These are phyloP conservation scores for Xanthoceras sorbifolium DNA, from an alignment of 345 rosid genomes.

Conservation along the genomic window DNA sequence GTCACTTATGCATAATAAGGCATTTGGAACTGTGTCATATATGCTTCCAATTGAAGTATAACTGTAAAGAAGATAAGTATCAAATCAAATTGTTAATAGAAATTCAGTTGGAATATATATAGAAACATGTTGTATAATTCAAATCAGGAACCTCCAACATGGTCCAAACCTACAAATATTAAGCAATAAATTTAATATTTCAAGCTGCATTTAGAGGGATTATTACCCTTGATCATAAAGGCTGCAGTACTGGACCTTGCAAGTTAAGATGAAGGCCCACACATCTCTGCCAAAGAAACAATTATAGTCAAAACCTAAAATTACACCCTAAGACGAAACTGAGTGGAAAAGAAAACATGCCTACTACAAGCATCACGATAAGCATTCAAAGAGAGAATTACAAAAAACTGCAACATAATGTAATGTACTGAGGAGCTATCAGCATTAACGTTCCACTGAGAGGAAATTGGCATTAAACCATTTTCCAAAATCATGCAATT, in stretches of 20 bases:
- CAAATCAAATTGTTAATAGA: slow-evolving; percentile 3
- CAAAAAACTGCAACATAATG: neutral
- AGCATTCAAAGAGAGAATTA: neutral
- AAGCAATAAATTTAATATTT: slow-evolving; percentile 11
- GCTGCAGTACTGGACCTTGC: slow-evolving; percentile 94
- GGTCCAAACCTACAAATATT: slow-evolving; percentile 9
- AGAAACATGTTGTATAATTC: neutral
- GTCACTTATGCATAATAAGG: slow-evolving; percentile 57
- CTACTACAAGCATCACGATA: neutral
- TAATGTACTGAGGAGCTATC: neutral
- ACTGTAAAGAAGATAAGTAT: slow-evolving; percentile 39
- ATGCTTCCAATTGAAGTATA: slow-evolving; percentile 97
- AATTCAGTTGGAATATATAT: slow-evolving; percentile 5
- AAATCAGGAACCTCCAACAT: slow-evolving; percentile 2
- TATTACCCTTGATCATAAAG: slow-evolving; percentile 96
- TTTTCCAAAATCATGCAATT: neutral
- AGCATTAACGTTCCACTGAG: neutral
- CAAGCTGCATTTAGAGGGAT: slow-evolving; percentile 26
- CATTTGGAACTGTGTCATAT: slow-evolving; percentile 90
- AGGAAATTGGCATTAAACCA: neutral
- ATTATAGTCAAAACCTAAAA: slow-evolving; percentile 21
- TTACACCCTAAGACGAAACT: slow-evolving; percentile 14
- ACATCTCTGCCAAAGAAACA: slow-evolving; percentile 72
- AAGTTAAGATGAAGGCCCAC: slow-evolving; percentile 91
- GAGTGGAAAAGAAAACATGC: neutral